phyloP scores from a whole-genome alignment of 1,284 basidiomycete species.

The Cutaneotrichosporon spelunceum region DNA sequence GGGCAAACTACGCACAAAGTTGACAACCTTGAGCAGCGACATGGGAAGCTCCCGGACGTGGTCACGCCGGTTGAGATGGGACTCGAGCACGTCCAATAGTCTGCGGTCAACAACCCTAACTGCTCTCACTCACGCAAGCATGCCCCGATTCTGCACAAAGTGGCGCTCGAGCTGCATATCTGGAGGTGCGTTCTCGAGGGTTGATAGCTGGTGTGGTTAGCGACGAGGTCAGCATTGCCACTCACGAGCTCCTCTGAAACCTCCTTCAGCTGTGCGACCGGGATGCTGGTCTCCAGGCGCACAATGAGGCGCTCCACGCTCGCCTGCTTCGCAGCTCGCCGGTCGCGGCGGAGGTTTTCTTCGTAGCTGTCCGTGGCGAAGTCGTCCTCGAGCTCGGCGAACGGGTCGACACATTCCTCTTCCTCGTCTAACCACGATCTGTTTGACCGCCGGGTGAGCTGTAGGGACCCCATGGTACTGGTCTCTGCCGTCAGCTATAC shows the following conservation, averaged over 20 bases:
- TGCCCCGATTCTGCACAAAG: conserved; percentile 85
- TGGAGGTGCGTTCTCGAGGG: conserved; percentile 69
- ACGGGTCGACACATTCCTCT: conserved; percentile 89
- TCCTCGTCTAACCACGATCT: conserved; percentile 82
- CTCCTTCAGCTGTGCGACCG: conserved; percentile 67
- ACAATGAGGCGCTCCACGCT: conserved; percentile 81
- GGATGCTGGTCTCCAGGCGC: conserved; percentile 71
- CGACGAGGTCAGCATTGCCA: conserved; percentile 8
- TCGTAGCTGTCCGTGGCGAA: conserved; percentile 80
- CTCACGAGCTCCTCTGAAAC: conserved; percentile 82
- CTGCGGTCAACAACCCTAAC: conserved; percentile 20
- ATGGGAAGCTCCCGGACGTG: conserved; percentile 70
- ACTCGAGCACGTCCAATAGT: conserved; percentile 86
- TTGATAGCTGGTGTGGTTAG: conserved; percentile 3
- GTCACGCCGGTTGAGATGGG: conserved; percentile 55
- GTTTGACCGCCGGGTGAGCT: conserved; percentile 77
- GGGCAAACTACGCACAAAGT: conserved; percentile 60
- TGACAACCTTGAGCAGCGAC: conserved; percentile 82
- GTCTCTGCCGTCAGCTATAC: conserved; percentile 15
- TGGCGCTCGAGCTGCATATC: conserved; percentile 77
- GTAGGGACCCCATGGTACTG: conserved; percentile 27
- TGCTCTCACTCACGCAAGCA: conserved; percentile 62
- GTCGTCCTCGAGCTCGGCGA: conserved; percentile 90
- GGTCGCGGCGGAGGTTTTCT: conserved; percentile 82
- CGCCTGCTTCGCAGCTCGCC: conserved; percentile 77